These are phyloP conservation scores for Huntiella decipiens DNA, from an alignment of 2,329 filamentous ascomycete genomes.

Conservation along the genomic window DNA sequence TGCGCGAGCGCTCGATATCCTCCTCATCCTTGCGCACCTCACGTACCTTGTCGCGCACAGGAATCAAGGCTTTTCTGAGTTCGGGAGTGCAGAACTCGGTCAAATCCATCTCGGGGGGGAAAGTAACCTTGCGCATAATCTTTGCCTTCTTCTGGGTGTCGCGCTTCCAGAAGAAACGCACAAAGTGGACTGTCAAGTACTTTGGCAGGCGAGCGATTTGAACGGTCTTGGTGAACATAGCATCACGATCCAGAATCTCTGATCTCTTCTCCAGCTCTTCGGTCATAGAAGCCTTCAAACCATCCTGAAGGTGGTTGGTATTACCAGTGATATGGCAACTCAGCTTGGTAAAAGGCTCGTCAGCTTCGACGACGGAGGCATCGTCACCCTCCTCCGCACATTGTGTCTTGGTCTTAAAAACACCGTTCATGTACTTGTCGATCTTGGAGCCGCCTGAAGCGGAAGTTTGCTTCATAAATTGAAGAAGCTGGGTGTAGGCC, in stretches of 20 bases:
- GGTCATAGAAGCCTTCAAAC: conserved; percentile 60
- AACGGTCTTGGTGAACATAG: conserved; percentile 77
- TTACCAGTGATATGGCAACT: conserved; percentile 83
- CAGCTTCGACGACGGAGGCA: conserved; percentile 49
- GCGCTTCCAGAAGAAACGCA: conserved; percentile 94
- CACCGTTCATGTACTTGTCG: conserved; percentile 76
- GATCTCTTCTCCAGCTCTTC: conserved; percentile 89
- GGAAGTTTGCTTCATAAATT: conserved; percentile 42
- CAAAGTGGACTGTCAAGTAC: conserved; percentile 91
- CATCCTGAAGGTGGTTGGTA: conserved; percentile 81
- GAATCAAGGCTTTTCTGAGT: conserved; percentile 61
- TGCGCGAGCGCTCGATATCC: conserved; percentile 77
- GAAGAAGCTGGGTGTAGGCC: conserved; percentile 89
- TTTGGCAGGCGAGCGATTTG: conserved; percentile 79
- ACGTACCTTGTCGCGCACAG: conserved; percentile 88
- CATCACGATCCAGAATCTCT: conserved; percentile 54
- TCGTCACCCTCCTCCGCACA: conserved; percentile 66
- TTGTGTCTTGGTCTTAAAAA: conserved; percentile 57
- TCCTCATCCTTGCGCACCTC: conserved; percentile 90
- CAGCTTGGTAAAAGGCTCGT: conserved; percentile 73
- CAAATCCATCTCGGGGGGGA: conserved; percentile 79
- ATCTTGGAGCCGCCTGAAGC: conserved; percentile 28
- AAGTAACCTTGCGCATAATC: conserved; percentile 97
- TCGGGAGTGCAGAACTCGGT: conserved; percentile 93
- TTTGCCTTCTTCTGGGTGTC: conserved; percentile 97